Base-by-base conservation (phyloP, 176 grass and related monocot genomes). In the Aegilops speltoides region DNA sequence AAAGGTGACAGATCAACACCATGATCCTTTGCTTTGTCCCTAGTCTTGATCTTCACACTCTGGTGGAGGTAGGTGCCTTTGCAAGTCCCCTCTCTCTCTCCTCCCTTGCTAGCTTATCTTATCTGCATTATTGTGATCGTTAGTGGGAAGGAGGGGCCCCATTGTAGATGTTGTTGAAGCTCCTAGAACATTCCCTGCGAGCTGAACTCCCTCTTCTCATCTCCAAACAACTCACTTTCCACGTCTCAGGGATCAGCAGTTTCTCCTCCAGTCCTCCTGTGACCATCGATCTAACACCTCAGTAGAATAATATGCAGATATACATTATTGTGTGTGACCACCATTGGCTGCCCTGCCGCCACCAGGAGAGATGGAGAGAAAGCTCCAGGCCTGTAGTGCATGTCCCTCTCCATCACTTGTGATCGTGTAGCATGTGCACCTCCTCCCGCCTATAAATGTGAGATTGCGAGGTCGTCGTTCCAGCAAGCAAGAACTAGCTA, bases 151-250 rank as follows among this genome's bases (percentile, higher is more conserved):
- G 79, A 81, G 11, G 69, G 83, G 78, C 50, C 83, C 78, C 82
- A 80, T 45, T 20, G 15, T 2, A 71, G 40, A 79, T 84, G 75
- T 13, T 34, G 67, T 57, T 87, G 80, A 90, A 83, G 67, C 43
- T 79, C 74, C 80, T 22, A 83, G 85, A 90, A 90, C 89, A 80
- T 90, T 90, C 84, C 80, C 12, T 24, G 76, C 13, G 28, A 32
- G 60, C 57, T 73, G 37, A 59, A 17, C 34, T 64, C 34, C 29
- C 28, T 43, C 54, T 40, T 64, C 26, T 52, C 63, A 64, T 61
- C 63, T 57, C 40, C 13, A 45, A 40, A 45, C 36, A 45, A 28
- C 28, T 28, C 28, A 28, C 2, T 28, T 28, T 90, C 79, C 89
- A 90, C 89, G 84, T 83, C 73, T 56, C 89, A 83, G 32, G 52